Conservation (phyloP, 768 basidiomycete genomes). For the Suillus variegatus region DNA sequence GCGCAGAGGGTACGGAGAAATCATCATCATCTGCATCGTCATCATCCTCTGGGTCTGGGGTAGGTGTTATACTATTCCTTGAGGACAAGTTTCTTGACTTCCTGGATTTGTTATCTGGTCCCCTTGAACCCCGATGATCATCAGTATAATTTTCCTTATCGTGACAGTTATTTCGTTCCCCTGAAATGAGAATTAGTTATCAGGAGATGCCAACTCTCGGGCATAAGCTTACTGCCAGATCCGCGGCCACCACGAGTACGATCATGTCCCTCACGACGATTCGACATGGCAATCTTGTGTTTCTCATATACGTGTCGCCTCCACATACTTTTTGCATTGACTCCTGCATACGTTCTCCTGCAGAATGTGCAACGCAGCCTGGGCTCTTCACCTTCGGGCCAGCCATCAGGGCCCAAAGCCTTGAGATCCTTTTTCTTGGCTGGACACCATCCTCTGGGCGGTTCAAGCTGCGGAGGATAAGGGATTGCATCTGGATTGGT, state of each 20-base stretch:
- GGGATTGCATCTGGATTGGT: conserved; percentile 55
- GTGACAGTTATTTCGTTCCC: conserved; percentile 46
- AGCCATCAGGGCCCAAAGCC: conserved; percentile 65
- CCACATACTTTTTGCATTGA: conserved; percentile 93
- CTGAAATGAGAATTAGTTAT: conserved; percentile 37
- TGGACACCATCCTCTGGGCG: conserved; percentile 84
- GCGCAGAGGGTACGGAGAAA: conserved; percentile 19
- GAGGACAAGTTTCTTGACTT: not conserved
- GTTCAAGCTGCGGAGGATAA: conserved; percentile 78
- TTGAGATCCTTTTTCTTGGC: conserved; percentile 81
- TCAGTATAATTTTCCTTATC: conserved; percentile 36
- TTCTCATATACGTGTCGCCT: conserved; percentile 86
- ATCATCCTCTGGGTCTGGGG: conserved; percentile 9
- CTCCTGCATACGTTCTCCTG: conserved; percentile 79
- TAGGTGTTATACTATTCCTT: conserved; percentile 12
- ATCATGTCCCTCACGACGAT: conserved; percentile 72
- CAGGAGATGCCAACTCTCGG: not conserved
- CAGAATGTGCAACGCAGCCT: conserved; percentile 84
- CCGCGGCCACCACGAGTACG: conserved; percentile 59
- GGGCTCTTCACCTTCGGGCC: conserved; percentile 82
- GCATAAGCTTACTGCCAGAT: conserved; percentile 57
- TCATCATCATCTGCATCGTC: conserved; percentile 16
- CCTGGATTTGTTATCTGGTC: conserved; percentile 23
- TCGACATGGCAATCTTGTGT: conserved; percentile 89
- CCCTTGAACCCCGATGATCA: conserved; percentile 28